Evolutionary conservation across 495 filamentous ascomycete species (phyloP), one percentile per base, ranked within the genome.

Genomic region (Neurospora sp.): DNA sequence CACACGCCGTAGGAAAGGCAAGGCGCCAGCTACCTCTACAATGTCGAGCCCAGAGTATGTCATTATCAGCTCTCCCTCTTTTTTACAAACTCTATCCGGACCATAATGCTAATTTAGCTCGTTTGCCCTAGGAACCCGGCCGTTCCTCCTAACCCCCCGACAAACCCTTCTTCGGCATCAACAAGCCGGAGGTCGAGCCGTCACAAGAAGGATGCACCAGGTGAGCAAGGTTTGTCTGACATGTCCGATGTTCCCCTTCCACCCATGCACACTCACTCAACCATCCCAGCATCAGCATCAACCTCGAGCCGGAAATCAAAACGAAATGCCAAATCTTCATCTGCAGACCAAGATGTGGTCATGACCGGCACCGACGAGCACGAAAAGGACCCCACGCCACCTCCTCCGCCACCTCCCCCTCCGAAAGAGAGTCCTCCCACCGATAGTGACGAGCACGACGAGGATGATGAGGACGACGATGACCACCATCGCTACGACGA

Each of bases 21-120:
- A 92, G 83, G 84, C 86, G 80, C 79, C 89, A 66, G 54, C 54
- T 66, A 66, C 27, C 70, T 83, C 86, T 83, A 87, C 86, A 79
- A 96, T 95, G 94, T 94, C 94, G 83, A 92, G 91, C 85, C 89
- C 92, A 80, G 90, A 89, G 93, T 96, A 84, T 72, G 88, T 85
- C 40, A 14, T 59, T 6, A 59, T 14, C 20, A 27, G 10, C 48
- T 14, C 1, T 54, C 20, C 46, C 20, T 6, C 4, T 23, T 46
- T 10, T 46, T 48, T 4, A 4, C 4, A 48, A 48, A 6, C n/a
- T 20, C 9, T 20, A 46, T 48, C 37, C 5, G 38, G 35, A 71
- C 39, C 23, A 16, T n/a, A 39, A 66, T 72, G 77, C 71, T 79
- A 69, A 78, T 27, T 3, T 18, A 46, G 11, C 11, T 69, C 14